Evolutionary conservation across 805 yeast genomes (phyloP).

Genomic region (Naumovozyma dairenensis): DNA sequence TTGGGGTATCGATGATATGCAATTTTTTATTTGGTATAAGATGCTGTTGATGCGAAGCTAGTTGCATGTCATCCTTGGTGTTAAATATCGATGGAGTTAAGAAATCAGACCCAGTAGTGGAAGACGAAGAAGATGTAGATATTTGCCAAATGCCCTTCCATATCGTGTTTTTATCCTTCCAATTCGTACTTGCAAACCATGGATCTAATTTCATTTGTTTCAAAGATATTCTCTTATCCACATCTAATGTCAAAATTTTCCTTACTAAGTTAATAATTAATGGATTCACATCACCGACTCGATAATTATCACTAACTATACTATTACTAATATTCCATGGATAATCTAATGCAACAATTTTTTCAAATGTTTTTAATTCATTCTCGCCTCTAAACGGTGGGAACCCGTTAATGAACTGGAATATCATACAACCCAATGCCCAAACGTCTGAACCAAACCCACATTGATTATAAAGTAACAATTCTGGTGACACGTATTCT

Average conservation of each 20-base stretch:
- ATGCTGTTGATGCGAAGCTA: too few species aligned
- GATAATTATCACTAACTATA: slow-evolving; percentile 12
- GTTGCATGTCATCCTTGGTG: slow-evolving; percentile 4
- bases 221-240: slow-evolving; percentile 52
- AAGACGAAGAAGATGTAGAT: slow-evolving; percentile 8
- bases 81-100: slow-evolving; percentile 2
- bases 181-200: slow-evolving; percentile 62
- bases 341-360: slow-evolving; percentile 70
- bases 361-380: slow-evolving; percentile 80
- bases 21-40: slow-evolving; percentile 16
- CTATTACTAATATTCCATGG: slow-evolving; percentile 41
- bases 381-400: slow-evolving; percentile 88
- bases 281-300: slow-evolving; percentile 38
- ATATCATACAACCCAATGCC: slow-evolving; percentile 88
- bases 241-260: slow-evolving; percentile 60
- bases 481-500: slow-evolving; percentile 90
- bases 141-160: slow-evolving; percentile 74
- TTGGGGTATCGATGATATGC: slow-evolving; percentile 23
- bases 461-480: slow-evolving; percentile 65
- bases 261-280: slow-evolving; percentile 56
- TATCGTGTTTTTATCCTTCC: slow-evolving; percentile 52
- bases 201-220: slow-evolving; percentile 51
- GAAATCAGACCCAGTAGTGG: background rate
- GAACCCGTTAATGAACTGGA: slow-evolving; percentile 68
- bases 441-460: slow-evolving; percentile 83